These are phyloP conservation scores for Nothophaeocryptopus gaeumannii DNA, from an alignment of 2,329 filamentous ascomycete species.

Conservation along the genomic window DNA sequence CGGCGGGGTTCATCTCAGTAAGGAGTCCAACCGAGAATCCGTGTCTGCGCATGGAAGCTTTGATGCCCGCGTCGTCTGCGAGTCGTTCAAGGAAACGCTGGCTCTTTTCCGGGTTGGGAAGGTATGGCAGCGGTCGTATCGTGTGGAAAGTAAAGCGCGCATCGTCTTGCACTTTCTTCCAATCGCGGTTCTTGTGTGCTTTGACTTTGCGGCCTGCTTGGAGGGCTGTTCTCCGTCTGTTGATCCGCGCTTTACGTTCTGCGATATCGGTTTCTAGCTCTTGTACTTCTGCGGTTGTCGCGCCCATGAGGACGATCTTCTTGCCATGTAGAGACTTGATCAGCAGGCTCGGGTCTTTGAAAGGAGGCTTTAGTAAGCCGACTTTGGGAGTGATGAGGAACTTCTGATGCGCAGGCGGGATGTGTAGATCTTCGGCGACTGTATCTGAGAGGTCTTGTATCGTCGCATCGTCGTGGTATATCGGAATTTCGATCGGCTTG, in stretches of 20 bases:
- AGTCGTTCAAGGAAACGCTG: conserved; percentile 71
- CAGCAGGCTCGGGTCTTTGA: conserved; percentile 56
- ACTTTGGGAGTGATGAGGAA: conserved; percentile 63
- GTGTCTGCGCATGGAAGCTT: conserved; percentile 77
- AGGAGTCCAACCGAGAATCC: conserved; percentile 79
- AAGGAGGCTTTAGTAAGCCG: conserved; percentile 63
- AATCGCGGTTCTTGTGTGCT: conserved; percentile 39
- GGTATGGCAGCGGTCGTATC: conserved; percentile 70
- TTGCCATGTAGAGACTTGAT: conserved; percentile 53
- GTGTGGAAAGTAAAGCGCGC: conserved; percentile 76
- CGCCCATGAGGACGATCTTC: conserved; percentile 65
- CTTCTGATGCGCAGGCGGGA: conserved; percentile 65
- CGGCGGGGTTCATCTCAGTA: conserved; percentile 90
- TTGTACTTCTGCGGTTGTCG: conserved; percentile 58
- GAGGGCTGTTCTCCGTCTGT: conserved; percentile 38
- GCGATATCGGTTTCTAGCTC: conserved; percentile 52
- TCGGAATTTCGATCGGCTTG: conserved; percentile 47
- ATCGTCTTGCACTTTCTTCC: conserved; percentile 55
- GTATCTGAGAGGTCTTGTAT: conserved; percentile 58
- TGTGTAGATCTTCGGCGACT: conserved; percentile 56
- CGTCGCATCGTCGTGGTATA: conserved; percentile 49
- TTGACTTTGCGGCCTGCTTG: conserved; percentile 39
- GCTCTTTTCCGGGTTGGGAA: conserved; percentile 72
- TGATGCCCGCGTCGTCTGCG: conserved; percentile 80
- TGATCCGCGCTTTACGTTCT: conserved; percentile 50